Base-by-base conservation (phyloP, 306 rosid species). In the Sechiopsis laciniata region DNA sequence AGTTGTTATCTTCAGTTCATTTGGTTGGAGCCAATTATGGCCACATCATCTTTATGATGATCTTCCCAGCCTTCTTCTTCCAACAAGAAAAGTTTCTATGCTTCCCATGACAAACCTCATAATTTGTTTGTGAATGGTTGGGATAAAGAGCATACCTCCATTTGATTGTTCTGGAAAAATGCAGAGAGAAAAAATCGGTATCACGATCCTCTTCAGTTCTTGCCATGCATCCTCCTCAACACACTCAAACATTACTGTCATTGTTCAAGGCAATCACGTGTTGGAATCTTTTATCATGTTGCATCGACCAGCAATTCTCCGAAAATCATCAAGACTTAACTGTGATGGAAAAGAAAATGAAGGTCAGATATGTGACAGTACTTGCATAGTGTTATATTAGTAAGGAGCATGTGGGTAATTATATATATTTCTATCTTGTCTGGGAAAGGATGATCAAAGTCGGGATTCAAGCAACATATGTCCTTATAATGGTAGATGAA, bases 241-340 rank as follows among this genome's bases (percentile, higher is more conserved):
- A 22, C 35, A 48, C 1, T 22, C 17, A 19, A 42, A 13, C 68
- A 55, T 17, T 20, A n/a, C 9, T 40, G 22, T 59, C 53, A 1
- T 17, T 55, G 19, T 15, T 4, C 17, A 26, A 11, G 26, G 22
- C 56, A 29, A 29, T 87, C 88, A 84, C 48, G 65, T 75, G 46
- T 75, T 78, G 65, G 83, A 32, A 75, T 37, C 89, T 77, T 84
- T 80, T 60, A 87, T 84, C 90, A 94, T 70, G 82, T 89, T 86
- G 85, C 98, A 94, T 14, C 97, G 96, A 45, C 80, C 81, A 65
- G 76, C 88, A 80, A 94, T 89, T 85, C 83, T 86, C 73, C 82
- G 85, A 69, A 90, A 94, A 79, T 94, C 97, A 7, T 94, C 97
- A 0, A 88, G 79, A 73, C 80, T 88, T 67, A 89, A 71, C 98